Conservation (phyloP, 2,329 filamentous ascomycete species). For the Fusarium tupiense region DNA sequence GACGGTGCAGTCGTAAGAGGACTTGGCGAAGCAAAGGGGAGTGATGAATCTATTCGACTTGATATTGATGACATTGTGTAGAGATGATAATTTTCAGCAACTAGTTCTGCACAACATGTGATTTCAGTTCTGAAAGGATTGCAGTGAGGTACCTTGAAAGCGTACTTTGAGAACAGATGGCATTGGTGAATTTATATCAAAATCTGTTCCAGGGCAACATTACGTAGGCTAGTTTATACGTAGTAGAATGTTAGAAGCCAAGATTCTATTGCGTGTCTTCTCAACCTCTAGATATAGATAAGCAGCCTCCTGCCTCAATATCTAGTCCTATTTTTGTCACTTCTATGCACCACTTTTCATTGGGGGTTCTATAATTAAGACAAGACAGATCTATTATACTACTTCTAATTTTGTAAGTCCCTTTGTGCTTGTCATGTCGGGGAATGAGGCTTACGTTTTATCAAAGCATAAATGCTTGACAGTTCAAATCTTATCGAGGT, state of each 20-base stretch:
- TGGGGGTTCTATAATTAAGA: no score
- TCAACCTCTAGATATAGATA: rapidly evolving
- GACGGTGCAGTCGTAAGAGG: rapidly evolving
- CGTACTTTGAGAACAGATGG: not conserved
- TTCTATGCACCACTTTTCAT: no score
- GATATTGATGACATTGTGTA: not conserved
- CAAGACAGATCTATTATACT: not conserved
- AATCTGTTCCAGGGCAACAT: rapidly evolving
- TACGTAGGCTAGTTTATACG: rapidly evolving
- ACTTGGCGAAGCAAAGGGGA: rapidly evolving
- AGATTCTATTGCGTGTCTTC: rapidly evolving
- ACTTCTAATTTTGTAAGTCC: no score
- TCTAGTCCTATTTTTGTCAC: rapidly evolving
- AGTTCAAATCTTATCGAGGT: no score
- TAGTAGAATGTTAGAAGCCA: no score
- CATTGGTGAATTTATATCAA: not conserved
- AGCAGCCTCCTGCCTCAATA: not conserved
- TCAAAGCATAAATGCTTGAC: no score
- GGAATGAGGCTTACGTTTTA: no score
- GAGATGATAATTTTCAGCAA: rapidly evolving
- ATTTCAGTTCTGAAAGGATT: no score
- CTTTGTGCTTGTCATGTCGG: rapidly evolving
- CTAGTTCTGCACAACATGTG: no score
- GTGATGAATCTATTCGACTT: rapidly evolving
- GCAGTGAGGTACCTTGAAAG: rapidly evolving